phyloP scores from a whole-genome alignment of 345 rosid species.

The Boechera stricta region DNA sequence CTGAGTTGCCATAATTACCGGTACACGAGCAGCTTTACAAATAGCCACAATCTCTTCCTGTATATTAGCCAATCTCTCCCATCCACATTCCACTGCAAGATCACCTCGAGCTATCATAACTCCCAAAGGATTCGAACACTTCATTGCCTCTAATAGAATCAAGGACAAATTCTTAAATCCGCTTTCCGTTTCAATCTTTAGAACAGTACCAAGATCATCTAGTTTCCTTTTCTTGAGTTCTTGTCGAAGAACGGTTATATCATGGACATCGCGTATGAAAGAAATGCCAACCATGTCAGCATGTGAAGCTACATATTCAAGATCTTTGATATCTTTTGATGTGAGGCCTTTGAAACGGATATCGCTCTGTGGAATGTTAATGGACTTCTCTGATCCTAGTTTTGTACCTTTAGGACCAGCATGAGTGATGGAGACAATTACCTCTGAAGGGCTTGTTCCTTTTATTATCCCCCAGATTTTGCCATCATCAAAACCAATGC shows the following conservation, averaged over 20 bases:
- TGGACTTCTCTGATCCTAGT: constrained; percentile 72
- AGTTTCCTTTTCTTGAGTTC: constrained; percentile 62
- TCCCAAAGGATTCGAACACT: constrained; percentile 65
- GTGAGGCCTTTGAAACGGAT: constrained; percentile 67
- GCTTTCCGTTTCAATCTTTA: constrained; percentile 68
- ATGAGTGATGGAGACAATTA: constrained; percentile 64
- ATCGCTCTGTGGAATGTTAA: constrained; percentile 69
- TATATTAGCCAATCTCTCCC: constrained; percentile 69
- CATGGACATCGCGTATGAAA: constrained; percentile 59
- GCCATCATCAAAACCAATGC: constrained; percentile 74
- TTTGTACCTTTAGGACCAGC: constrained; percentile 66
- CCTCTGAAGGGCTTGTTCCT: constrained; percentile 62
- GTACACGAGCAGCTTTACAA: constrained; percentile 58
- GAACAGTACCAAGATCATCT: constrained; percentile 56
- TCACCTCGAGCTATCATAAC: constrained; percentile 81
- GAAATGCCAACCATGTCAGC: constrained; percentile 79
- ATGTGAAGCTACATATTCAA: constrained; percentile 64
- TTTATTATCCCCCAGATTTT: constrained; percentile 68
- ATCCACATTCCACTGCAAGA: constrained; percentile 85
- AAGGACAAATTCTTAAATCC: constrained; percentile 60
- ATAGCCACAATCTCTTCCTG: constrained; percentile 70
- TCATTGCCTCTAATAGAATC: constrained; percentile 69
- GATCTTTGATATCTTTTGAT: constrained; percentile 72
- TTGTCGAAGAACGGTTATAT: constrained; percentile 57
- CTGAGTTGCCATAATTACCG: constrained; percentile 77